phyloP scores from a whole-genome alignment of 345 rosid genomes.

The Turnera subulata region DNA sequence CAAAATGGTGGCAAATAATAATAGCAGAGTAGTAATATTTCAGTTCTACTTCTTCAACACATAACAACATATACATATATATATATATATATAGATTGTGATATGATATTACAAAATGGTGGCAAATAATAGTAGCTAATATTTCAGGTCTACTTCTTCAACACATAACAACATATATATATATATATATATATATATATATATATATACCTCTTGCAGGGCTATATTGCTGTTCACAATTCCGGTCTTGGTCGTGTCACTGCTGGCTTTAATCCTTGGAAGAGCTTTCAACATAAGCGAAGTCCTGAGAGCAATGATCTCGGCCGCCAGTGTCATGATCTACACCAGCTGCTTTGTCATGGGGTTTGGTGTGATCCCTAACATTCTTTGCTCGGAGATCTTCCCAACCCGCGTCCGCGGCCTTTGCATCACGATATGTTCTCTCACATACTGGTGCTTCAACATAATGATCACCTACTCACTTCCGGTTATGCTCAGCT shows the following conservation, averaged over 20 bases:
- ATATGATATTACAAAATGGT: too few species aligned
- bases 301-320: conserved; percentile 20
- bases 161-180: too few species aligned
- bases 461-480: conserved; percentile 32
- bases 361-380: conserved; percentile 38
- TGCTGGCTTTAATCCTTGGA: conserved; percentile 24
- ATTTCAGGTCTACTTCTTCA: too few species aligned
- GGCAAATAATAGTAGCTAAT: too few species aligned
- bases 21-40: too few species aligned
- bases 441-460: conserved; percentile 34
- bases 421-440: conserved; percentile 36
- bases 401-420: conserved; percentile 39
- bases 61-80: too few species aligned
- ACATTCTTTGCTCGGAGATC: conserved; percentile 39
- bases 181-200: too few species aligned
- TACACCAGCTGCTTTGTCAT: conserved; percentile 33
- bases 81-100: too few species aligned
- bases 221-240: conserved; percentile 38
- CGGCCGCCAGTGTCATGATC: conserved; percentile 22
- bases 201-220: conserved; percentile 26
- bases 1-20: too few species aligned
- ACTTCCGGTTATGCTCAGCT: conserved; percentile 30
- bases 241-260: conserved; percentile 27
- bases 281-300: conserved; percentile 13
- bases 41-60: too few species aligned